phyloP scores from a whole-genome alignment of 2,329 filamentous ascomycete genomes.

The Aspergillus puulaauensis region DNA sequence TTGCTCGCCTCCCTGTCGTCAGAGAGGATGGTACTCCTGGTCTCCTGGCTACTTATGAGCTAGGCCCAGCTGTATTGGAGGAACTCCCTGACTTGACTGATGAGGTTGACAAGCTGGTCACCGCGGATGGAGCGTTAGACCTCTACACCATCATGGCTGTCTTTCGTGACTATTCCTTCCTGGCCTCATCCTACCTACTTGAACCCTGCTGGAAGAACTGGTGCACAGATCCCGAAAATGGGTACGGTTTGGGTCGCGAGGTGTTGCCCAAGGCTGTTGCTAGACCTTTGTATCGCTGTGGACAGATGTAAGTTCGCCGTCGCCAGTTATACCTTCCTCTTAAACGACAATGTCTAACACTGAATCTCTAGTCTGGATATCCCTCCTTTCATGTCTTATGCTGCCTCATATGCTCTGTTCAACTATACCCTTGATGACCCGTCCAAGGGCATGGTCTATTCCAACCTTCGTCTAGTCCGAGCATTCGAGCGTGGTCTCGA shows the following conservation, averaged over 20 bases:
- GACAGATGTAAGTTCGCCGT: conserved; percentile 69
- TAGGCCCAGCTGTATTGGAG: conserved; percentile 73
- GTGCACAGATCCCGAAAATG: conserved; percentile 57
- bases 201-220: conserved; percentile 85
- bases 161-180: conserved; percentile 89
- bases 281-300: conserved; percentile 79
- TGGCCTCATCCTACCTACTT: conserved; percentile 84
- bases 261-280: conserved; percentile 72
- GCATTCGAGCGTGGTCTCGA: conserved; percentile 90
- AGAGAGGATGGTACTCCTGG: conserved; percentile 72
- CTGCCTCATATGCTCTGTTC: conserved; percentile 62
- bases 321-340: not conserved
- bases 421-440: conserved; percentile 62
- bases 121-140: conserved; percentile 58
- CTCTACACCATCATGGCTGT: conserved; percentile 79
- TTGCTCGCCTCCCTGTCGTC: conserved; percentile 76
- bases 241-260: conserved; percentile 75
- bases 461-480: conserved; percentile 76
- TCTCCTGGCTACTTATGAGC: conserved; percentile 69
- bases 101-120: conserved; percentile 66
- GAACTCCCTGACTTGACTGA: conserved; percentile 75
- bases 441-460: conserved; percentile 54
- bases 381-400: conserved; percentile 89
- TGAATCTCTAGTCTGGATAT: conserved; percentile 60
- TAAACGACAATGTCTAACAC: not conserved